Conservation (phyloP, 768 basidiomycete species). For the Mycena albidolilacea region DNA sequence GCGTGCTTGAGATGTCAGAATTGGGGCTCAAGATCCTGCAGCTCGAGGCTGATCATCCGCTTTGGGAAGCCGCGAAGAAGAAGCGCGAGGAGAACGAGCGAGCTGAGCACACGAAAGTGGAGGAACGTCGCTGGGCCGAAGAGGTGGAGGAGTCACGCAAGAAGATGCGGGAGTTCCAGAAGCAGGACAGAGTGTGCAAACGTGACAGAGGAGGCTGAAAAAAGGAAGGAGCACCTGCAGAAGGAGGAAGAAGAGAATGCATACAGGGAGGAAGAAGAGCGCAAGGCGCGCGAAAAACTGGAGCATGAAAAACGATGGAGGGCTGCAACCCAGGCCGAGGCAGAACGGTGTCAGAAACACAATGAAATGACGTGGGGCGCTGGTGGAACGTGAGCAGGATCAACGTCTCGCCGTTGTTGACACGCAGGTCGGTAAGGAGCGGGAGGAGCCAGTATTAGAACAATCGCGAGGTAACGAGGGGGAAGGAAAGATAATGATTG, state of each 20-base stretch:
- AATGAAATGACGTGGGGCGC: slow-evolving; percentile 10
- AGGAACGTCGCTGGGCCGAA: slow-evolving; percentile 12
- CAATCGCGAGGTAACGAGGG: too few relatives aligned
- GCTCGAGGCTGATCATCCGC: slow-evolving; percentile 31
- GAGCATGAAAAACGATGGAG: slow-evolving; percentile 22
- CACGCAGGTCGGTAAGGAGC: neutral
- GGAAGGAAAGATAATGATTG: too few relatives aligned
- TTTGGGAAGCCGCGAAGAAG: slow-evolving; percentile 32
- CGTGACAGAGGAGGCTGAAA: slow-evolving; percentile 14
- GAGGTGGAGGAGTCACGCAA: slow-evolving; percentile 28
- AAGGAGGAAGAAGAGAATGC: slow-evolving; percentile 24
- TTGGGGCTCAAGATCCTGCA: slow-evolving; percentile 33
- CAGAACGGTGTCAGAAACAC: slow-evolving; percentile 19
- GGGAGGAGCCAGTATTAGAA: too few relatives aligned
- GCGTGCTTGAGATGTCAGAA: slow-evolving; percentile 28
- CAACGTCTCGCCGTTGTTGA: slow-evolving; percentile 41
- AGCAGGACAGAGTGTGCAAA: slow-evolving; percentile 19
- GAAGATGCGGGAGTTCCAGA: slow-evolving; percentile 30
- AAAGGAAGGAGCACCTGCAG: slow-evolving; percentile 9
- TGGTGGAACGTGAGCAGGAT: slow-evolving; percentile 35
- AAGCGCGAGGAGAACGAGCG: slow-evolving; percentile 24
- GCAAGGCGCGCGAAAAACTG: neutral
- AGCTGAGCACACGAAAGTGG: slow-evolving; percentile 22
- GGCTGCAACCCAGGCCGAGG: slow-evolving; percentile 22
- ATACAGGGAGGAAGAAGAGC: slow-evolving; percentile 18